Conservation (phyloP, 1,139 yeast species). For the Candida sanyaensis region DNA sequence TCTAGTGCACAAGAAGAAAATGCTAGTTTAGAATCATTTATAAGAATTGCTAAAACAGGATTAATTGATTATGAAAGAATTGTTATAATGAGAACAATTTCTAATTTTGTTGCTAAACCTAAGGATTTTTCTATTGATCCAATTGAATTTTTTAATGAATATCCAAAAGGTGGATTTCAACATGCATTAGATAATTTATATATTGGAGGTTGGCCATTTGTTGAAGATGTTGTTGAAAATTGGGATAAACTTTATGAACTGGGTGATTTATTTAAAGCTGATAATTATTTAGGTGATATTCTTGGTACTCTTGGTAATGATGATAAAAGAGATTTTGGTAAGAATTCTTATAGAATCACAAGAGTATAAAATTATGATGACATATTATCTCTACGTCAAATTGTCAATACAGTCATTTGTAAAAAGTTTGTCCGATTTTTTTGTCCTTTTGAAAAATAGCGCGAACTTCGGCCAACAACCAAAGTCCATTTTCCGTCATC, state of each 20-base stretch:
- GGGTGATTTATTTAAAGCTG: slow-evolving; percentile 39
- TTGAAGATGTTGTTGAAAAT: slow-evolving; percentile 52
- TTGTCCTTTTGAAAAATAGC: too few species aligned
- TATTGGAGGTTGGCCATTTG: slow-evolving; percentile 56
- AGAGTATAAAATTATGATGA: background rate
- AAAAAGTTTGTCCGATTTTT: too few species aligned
- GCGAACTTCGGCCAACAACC: too few species aligned
- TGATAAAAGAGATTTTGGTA: slow-evolving; percentile 35
- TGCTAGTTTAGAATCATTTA: slow-evolving; percentile 63
- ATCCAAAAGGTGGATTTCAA: slow-evolving; percentile 52
- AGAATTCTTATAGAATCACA: slow-evolving; percentile 19
- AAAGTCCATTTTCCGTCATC: too few species aligned
- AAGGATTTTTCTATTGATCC: slow-evolving; percentile 43
- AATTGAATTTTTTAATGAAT: slow-evolving; percentile 47
- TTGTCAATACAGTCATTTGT: too few species aligned
- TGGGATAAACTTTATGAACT: slow-evolving; percentile 51
- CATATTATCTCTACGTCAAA: too few species aligned
- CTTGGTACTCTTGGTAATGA: slow-evolving; percentile 48
- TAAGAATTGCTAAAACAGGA: slow-evolving; percentile 56
- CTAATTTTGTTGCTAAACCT: slow-evolving; percentile 63
- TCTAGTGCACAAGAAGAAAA: slow-evolving; percentile 71
- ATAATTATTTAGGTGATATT: slow-evolving; percentile 62
- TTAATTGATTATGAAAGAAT: slow-evolving; percentile 59
- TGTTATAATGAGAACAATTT: slow-evolving; percentile 62
- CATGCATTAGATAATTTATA: slow-evolving; percentile 56